Base-by-base conservation (phyloP, 805 yeast genomes). In the Pichia ethanolica region DNA sequence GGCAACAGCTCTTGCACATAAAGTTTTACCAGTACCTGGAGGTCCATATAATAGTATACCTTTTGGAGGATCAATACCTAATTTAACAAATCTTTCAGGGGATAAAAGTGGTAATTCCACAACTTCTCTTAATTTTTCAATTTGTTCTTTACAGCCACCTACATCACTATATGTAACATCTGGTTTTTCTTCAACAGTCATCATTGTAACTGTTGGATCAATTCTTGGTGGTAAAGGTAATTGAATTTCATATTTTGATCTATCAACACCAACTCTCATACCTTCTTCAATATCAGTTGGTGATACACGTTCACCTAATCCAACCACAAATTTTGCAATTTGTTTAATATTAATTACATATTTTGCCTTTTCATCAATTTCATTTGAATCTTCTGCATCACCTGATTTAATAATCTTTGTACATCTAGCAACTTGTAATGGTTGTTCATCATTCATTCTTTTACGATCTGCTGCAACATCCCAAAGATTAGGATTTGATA, bases 251-350 rank as follows among this genome's bases (percentile, higher is more conserved):
- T 93, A 93, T 70, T 91, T 91, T 62, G 87, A 89, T 68, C 99
- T 82, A 67, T 95, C 99, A 50, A 93, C 99, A 63, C 99, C 99
- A 37, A 93, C 98, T 66, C 99, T 81, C 99, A 93, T 95, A 47
- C 99, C 98, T 69, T 95, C 99, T 70, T 93, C 99, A 50, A 93
- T 90, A 75, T 93, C 99, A 0, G 99, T 93, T 35, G 99, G 99
- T 12, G 96, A 86, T 11, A 93, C 97, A 56, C 96, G 81, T 66
- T 95, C 97, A 44, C 98, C 99, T 52, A 93, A 74, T 5, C 91
- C 95, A 43, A 93, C 99, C 42, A 93, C 97, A 64, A 93, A 93
- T 68, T 93, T 93, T 54, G 99, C 99, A 59, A 93, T 91, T 68
- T 95, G 99, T 70, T 95, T 93, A 66, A 93, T 83, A 69, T 93